Evolutionary conservation across 352 stramenopile species (phyloP).

Genomic region (Thalassiosira gravida): DNA sequence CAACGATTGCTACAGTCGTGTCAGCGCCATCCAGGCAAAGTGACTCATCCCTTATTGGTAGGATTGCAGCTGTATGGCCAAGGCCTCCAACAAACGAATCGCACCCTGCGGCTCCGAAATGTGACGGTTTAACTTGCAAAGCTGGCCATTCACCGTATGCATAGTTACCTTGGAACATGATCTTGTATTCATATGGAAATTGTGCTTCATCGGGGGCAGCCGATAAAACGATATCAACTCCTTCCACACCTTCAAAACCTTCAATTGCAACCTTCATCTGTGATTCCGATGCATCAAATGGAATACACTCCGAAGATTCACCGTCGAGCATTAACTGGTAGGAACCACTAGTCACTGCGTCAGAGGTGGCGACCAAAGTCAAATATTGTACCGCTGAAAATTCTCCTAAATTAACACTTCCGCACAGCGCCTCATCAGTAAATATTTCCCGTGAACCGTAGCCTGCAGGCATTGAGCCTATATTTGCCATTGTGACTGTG

Average conservation of each 20-base stretch:
- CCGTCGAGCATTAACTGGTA: slow-evolving; percentile 72
- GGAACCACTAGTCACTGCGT: slow-evolving; percentile 63
- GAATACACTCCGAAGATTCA: slow-evolving; percentile 73
- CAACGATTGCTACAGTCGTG: slow-evolving; percentile 78
- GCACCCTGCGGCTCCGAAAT: slow-evolving; percentile 59
- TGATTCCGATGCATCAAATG: slow-evolving; percentile 85
- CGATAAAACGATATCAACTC: slow-evolving; percentile 49
- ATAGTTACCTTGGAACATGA: slow-evolving; percentile 65
- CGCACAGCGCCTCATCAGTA: slow-evolving; percentile 41
- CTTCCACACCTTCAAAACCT: slow-evolving; percentile 84
- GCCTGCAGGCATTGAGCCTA: slow-evolving; percentile 33
- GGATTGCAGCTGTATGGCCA: slow-evolving; percentile 60
- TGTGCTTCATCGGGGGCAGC: slow-evolving; percentile 20
- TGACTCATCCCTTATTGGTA: slow-evolving; percentile 70
- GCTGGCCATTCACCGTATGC: slow-evolving; percentile 68
- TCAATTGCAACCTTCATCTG: slow-evolving; percentile 86
- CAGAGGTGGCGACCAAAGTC: slow-evolving; percentile 37
- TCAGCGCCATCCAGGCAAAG: slow-evolving; percentile 64
- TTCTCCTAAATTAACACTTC: slow-evolving; percentile 57
- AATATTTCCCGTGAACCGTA: slow-evolving; percentile 60
- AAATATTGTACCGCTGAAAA: slow-evolving; percentile 61
- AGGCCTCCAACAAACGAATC: slow-evolving; percentile 55
- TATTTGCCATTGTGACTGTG: slow-evolving; percentile 30
- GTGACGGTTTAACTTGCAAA: slow-evolving; percentile 48
- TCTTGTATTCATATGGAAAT: slow-evolving; percentile 66